Evolutionary conservation across 116 monocot species (phyloP).

Genomic region (Phalaenopsis hybrid): DNA sequence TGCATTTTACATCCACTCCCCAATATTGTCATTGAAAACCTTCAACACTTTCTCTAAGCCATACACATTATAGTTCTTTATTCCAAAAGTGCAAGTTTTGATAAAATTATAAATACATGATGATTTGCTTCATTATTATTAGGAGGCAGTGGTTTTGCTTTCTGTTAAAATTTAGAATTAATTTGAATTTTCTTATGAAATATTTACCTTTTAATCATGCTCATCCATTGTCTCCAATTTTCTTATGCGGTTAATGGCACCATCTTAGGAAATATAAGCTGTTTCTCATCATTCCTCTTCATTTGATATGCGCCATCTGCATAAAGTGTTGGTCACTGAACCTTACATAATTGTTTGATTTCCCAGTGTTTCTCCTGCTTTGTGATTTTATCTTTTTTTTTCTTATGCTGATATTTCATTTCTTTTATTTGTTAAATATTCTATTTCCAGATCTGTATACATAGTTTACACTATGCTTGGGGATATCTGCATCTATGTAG

Average conservation of each 20-base stretch:
- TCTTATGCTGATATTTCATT: neutral
- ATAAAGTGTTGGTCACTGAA: neutral
- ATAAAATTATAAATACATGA: no score
- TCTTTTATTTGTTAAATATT: constrained; percentile 1
- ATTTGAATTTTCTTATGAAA: neutral
- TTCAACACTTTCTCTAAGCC: no score
- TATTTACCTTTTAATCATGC: no score
- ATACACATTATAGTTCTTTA: no score
- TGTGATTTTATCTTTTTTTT: neutral
- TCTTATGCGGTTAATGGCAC: no score
- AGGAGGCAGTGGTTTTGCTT: neutral
- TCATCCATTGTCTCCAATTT: no score
- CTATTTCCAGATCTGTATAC: constrained; percentile 66
- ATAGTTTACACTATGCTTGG: constrained; percentile 87
- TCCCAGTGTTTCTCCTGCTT: neutral
- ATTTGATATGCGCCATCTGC: no score
- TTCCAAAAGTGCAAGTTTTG: no score
- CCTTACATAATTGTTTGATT: neutral
- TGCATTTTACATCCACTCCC: no score
- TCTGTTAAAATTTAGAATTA: neutral
- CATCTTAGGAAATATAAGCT: no score
- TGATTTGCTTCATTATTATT: neutral
- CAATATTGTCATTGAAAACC: no score
- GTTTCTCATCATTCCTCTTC: no score
- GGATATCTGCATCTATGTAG: constrained; percentile 89